These are phyloP conservation scores for Rutstroemia sp. DNA, from an alignment of 2,329 filamentous ascomycete genomes.

Conservation along the genomic window DNA sequence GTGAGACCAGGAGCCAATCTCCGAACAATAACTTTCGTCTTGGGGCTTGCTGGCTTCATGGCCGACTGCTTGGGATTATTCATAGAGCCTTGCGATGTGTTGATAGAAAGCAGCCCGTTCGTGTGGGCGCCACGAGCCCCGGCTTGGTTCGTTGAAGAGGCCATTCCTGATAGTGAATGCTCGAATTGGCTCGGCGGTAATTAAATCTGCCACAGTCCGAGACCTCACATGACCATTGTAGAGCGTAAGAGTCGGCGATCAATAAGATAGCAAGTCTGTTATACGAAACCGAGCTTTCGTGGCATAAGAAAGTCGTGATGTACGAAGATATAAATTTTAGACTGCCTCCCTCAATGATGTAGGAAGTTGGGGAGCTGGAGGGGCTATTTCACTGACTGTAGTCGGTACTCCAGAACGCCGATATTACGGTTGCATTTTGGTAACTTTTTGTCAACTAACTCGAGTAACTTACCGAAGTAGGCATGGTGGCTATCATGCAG, in stretches of 20 bases:
- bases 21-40: slow-evolving; percentile 78
- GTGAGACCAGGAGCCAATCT: slow-evolving; percentile 82
- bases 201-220: too few species aligned
- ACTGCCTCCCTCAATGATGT: too few species aligned
- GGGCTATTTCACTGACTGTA: too few species aligned
- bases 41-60: slow-evolving; percentile 41
- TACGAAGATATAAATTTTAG: too few species aligned
- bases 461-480: neutral
- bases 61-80: slow-evolving; percentile 33
- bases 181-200: too few species aligned
- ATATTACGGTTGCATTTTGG: neutral
- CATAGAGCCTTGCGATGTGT: slow-evolving; percentile 38
- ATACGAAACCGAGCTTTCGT: too few species aligned
- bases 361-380: too few species aligned
- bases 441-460: neutral
- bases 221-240: too few species aligned
- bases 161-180: neutral
- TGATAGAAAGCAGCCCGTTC: slow-evolving; percentile 47
- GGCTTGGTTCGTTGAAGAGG: slow-evolving; percentile 15
- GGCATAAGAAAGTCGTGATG: too few species aligned
- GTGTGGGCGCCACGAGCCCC: slow-evolving; percentile 29
- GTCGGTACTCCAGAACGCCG: too few species aligned
- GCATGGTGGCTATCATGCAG: neutral
- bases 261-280: too few species aligned
- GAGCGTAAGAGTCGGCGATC: too few species aligned